Percentiles rank a stretch among this genome's conserved stretches.
phyloP scores from a whole-genome alignment of 192 early-diverging fungal genomes.

The Polychytrium aggregatum region DNA sequence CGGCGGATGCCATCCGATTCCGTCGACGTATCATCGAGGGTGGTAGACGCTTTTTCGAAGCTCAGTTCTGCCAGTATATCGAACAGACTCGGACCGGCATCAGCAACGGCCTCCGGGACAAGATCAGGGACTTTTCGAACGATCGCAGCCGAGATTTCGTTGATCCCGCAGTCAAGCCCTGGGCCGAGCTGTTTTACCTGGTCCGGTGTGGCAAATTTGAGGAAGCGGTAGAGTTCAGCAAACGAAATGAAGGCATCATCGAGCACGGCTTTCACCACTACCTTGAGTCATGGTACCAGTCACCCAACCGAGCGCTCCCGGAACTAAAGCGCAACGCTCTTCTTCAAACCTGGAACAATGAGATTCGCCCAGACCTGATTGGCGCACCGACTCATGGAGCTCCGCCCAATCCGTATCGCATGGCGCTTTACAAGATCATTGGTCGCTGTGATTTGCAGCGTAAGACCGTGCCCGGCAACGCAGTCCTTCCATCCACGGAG shows the following conservation, averaged over 20 bases:
- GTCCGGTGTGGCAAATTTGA: slow-evolving; percentile 62
- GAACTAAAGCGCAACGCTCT: slow-evolving; percentile 40
- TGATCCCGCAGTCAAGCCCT: too few relatives aligned
- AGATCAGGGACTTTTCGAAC: too few relatives aligned
- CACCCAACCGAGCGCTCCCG: slow-evolving; percentile 29
- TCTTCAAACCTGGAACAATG: slow-evolving; percentile 46
- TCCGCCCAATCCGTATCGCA: slow-evolving; percentile 5
- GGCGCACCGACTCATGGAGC: slow-evolving; percentile 25
- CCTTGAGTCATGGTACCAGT: slow-evolving; percentile 49
- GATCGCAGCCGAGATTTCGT: too few relatives aligned
- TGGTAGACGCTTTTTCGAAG: slow-evolving; percentile 22
- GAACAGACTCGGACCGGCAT: too few relatives aligned
- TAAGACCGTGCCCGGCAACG: slow-evolving; percentile 42
- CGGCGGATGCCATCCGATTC: slow-evolving; percentile 3
- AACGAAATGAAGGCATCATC: too few relatives aligned
- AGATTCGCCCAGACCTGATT: slow-evolving; percentile 30
- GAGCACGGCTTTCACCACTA: slow-evolving; percentile 58
- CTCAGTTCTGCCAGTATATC: slow-evolving; percentile 11
- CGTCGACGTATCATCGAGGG: slow-evolving; percentile 13
- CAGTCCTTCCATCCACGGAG: slow-evolving; percentile 68
- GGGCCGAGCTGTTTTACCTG: slow-evolving; percentile 79
- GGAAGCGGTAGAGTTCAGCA: slow-evolving; percentile 58
- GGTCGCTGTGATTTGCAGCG: slow-evolving; percentile 72
- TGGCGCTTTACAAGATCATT: slow-evolving; percentile 74
- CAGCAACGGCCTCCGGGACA: too few relatives aligned